Percentiles rank a stretch among this genome's conserved stretches.
These are phyloP conservation scores for Gossypium gossypioides DNA, from an alignment of 441 rosid species.

Conservation along the genomic window DNA sequence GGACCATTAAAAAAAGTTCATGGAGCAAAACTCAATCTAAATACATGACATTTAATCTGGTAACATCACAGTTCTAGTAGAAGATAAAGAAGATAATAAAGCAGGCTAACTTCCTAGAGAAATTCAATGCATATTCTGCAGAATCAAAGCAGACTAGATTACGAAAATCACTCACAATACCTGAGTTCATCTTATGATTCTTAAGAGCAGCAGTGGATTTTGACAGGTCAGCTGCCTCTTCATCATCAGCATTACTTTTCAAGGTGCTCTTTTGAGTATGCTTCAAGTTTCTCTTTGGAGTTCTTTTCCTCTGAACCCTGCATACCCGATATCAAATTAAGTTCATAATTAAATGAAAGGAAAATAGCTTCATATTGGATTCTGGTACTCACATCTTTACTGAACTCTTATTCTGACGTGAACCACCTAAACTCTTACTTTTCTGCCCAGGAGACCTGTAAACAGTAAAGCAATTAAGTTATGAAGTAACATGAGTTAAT, in stretches of 20 bases:
- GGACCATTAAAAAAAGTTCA: not conserved
- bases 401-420: conserved; percentile 35
- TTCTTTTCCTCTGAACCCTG: conserved; percentile 78
- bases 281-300: conserved; percentile 60
- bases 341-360: conserved; percentile 4
- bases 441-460: conserved; percentile 48
- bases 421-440: conserved; percentile 30
- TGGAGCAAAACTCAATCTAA: not conserved
- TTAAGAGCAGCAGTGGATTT: conserved; percentile 21
- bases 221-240: conserved; percentile 36
- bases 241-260: conserved; percentile 30
- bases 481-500: not conserved
- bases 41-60: not conserved
- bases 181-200: conserved; percentile 24
- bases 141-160: not conserved
- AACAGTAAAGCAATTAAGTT: conserved; percentile 27
- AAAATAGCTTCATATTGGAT: not conserved
- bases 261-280: conserved; percentile 23
- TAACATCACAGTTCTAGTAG: not conserved
- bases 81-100: not conserved
- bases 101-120: not conserved
- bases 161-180: conserved; percentile 17
- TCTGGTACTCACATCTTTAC: conserved; percentile 41
- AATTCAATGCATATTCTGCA: not conserved
- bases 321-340: conserved; percentile 10